Percentiles rank a stretch among this genome's conserved stretches.
Conservation (phyloP, 2,329 filamentous ascomycete species). For the Hymenoscyphus occultus region DNA sequence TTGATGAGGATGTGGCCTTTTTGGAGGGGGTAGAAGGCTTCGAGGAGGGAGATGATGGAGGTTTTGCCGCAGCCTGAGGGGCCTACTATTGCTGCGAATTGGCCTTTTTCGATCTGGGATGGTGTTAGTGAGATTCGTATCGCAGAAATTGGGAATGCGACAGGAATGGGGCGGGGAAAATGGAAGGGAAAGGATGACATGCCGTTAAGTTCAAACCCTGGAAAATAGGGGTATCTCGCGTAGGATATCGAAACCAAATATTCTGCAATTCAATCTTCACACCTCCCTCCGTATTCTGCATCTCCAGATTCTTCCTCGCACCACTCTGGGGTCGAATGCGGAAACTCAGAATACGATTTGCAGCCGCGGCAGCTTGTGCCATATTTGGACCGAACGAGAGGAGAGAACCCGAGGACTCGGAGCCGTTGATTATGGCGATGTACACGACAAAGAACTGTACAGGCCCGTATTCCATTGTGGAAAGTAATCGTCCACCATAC, state of each 20-base stretch:
- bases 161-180: neutral
- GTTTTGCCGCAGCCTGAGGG: conserved; percentile 70
- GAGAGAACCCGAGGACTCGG: conserved; percentile 52
- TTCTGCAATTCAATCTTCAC: conserved; percentile 56
- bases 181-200: conserved; percentile 5
- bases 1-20: conserved; percentile 64
- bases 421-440: conserved; percentile 49
- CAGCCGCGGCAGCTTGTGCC: conserved; percentile 56
- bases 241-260: conserved; percentile 60
- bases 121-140: neutral
- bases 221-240: conserved; percentile 55
- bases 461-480: conserved; percentile 40
- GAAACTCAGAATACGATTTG: conserved; percentile 55
- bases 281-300: conserved; percentile 40
- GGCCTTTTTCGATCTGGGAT: conserved; percentile 56
- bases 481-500: conserved; percentile 47
- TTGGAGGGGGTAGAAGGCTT: conserved; percentile 66
- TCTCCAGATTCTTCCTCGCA: conserved; percentile 15
- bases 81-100: conserved; percentile 68
- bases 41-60: conserved; percentile 61
- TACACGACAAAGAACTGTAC: conserved; percentile 54
- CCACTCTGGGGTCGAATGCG: conserved; percentile 18
- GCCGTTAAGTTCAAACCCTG: conserved; percentile 56
- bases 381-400: conserved; percentile 53
- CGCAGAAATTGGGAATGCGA: neutral